These are phyloP conservation scores for Alternaria rosae DNA, from an alignment of 2,329 filamentous ascomycete genomes.

Conservation along the genomic window DNA sequence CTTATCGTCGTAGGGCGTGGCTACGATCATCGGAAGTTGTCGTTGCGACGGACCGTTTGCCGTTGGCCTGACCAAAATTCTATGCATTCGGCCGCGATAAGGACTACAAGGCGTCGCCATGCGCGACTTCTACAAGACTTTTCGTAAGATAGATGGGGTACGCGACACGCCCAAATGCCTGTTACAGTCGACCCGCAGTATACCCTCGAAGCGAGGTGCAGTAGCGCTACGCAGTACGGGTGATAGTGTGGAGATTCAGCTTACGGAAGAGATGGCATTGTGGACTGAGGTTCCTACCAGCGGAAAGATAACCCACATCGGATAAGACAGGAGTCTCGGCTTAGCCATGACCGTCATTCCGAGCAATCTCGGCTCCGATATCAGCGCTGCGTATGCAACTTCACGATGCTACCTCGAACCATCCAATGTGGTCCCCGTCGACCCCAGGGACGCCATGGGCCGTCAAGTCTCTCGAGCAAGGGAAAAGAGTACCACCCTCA, in stretches of 20 bases:
- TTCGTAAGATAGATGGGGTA: constrained; percentile 12
- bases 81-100: constrained; percentile 26
- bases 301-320: constrained; percentile 10
- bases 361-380: not conserved
- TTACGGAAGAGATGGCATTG: constrained; percentile 10
- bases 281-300: not conserved
- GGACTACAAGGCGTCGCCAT: constrained; percentile 5
- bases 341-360: not conserved
- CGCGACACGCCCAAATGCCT: constrained; percentile 13
- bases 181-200: constrained; percentile 3
- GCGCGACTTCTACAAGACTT: not conserved
- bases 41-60: constrained; percentile 2
- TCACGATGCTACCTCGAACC: not conserved
- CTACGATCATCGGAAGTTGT: not conserved
- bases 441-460: not conserved
- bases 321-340: not conserved
- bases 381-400: not conserved
- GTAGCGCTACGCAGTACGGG: constrained; percentile 22
- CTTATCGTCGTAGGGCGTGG: constrained; percentile 21
- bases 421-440: not conserved
- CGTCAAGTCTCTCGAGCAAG: not conserved
- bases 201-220: constrained; percentile 21
- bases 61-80: not conserved
- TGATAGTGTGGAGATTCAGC: constrained; percentile 30
- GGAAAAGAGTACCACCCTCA: not conserved